phyloP scores from a whole-genome alignment of 2,329 filamentous ascomycete genomes.

The Blumeriella jaapii region DNA sequence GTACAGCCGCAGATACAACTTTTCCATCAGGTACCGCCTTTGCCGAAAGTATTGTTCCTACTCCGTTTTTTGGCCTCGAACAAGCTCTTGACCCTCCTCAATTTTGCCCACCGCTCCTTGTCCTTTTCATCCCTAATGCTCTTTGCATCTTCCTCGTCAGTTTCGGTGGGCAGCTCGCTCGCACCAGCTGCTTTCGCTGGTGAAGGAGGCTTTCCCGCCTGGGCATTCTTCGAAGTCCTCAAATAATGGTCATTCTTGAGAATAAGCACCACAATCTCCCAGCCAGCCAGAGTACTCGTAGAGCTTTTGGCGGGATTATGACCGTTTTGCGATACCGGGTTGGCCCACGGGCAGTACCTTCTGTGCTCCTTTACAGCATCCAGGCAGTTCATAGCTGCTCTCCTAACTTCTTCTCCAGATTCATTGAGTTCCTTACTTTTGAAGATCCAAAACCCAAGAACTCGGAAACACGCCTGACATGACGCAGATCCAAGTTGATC shows the following conservation, averaged over 20 bases:
- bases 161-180: background rate
- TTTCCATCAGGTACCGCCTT: constrained; percentile 3
- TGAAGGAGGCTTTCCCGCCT: constrained; percentile 7
- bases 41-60: constrained; percentile 3
- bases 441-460: constrained; percentile 91
- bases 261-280: constrained; percentile 42
- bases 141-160: constrained; percentile 27
- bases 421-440: constrained; percentile 57
- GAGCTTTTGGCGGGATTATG: constrained; percentile 25
- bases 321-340: constrained; percentile 46
- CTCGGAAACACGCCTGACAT: constrained; percentile 78
- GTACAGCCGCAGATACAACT: background rate
- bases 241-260: constrained; percentile 43
- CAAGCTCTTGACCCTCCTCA: constrained; percentile 59
- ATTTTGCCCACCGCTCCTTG: constrained; percentile 60
- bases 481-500: constrained; percentile 32
- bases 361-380: constrained; percentile 64
- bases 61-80: constrained; percentile 52
- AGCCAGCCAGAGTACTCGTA: constrained; percentile 33
- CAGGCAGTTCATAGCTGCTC: constrained; percentile 51
- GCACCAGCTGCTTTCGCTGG: constrained; percentile 12
- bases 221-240: constrained; percentile 14
- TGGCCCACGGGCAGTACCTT: constrained; percentile 77
- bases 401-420: constrained; percentile 38
- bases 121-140: constrained; percentile 47